phyloP scores from a whole-genome alignment of 2,329 filamentous ascomycete genomes.

The Coniosporium tulheliwenetii region DNA sequence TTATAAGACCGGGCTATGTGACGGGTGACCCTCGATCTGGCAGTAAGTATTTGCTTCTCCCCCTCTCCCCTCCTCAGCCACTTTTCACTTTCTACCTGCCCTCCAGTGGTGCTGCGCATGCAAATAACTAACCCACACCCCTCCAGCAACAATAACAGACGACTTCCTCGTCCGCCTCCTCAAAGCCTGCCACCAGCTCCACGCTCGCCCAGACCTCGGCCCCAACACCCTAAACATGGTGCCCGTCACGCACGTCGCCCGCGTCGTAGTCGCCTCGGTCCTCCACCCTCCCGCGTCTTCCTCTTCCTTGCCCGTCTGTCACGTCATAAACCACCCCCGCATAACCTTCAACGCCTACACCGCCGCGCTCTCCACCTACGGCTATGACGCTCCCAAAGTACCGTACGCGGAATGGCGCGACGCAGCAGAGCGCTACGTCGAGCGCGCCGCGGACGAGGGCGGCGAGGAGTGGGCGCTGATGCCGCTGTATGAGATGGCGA shows the following conservation, averaged over 20 bases:
- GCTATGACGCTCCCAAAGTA: constrained; percentile 52
- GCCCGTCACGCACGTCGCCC: constrained; percentile 63
- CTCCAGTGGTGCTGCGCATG: no score
- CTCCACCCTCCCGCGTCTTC: constrained; percentile 39
- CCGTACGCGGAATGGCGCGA: constrained; percentile 54
- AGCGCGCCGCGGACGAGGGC: constrained; percentile 35
- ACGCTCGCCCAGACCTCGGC: constrained; percentile 52
- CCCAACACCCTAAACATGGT: constrained; percentile 80
- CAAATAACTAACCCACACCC: no score
- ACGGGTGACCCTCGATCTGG: constrained; percentile 58
- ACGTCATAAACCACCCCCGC: constrained; percentile 67
- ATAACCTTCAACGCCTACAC: constrained; percentile 67
- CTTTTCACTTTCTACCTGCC: no score
- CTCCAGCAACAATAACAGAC: constrained; percentile 53
- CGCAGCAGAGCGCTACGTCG: constrained; percentile 53
- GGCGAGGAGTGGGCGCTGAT: constrained; percentile 57
- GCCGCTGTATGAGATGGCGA: constrained; percentile 61
- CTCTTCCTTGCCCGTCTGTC: constrained; percentile 44
- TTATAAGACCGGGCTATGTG: constrained; percentile 77
- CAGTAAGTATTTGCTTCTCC: constrained; percentile 11
- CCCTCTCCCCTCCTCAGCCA: no score
- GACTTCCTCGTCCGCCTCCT: constrained; percentile 79
- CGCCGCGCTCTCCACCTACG: constrained; percentile 53
- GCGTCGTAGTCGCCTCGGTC: constrained; percentile 60
- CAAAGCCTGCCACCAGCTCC: constrained; percentile 77